Evolutionary conservation across 2,329 filamentous ascomycete genomes (phyloP).

Genomic region (Dactylellina leptospora): DNA sequence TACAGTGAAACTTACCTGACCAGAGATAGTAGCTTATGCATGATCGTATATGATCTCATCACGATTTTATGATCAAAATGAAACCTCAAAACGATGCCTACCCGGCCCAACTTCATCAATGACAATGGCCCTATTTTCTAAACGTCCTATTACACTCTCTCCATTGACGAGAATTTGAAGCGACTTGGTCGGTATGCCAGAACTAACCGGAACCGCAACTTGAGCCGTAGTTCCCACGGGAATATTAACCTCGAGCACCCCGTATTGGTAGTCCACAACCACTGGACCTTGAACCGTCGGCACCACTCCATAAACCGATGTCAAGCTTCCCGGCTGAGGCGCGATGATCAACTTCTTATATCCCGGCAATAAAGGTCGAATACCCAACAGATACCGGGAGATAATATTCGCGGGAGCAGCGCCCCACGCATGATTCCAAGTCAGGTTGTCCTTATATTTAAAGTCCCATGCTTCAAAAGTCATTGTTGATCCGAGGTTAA

Average conservation of each 20-base stretch:
- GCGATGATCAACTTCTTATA: conserved; percentile 20
- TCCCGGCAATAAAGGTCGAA: conserved; percentile 12
- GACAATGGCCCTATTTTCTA: too few species aligned
- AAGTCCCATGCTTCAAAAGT: conserved; percentile 33
- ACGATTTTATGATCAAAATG: too few species aligned
- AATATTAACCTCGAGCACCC: not conserved
- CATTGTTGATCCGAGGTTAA: conserved; percentile 19
- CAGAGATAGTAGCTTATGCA: too few species aligned
- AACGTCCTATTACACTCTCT: too few species aligned
- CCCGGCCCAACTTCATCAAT: too few species aligned
- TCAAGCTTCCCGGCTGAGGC: conserved; percentile 3
- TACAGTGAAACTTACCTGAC: too few species aligned
- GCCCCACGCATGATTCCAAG: conserved; percentile 33
- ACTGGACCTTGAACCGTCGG: conserved; percentile 13
- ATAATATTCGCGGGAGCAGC: conserved; percentile 26
- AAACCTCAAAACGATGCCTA: too few species aligned
- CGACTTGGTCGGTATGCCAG: too few species aligned
- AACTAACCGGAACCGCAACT: too few species aligned
- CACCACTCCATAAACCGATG: not conserved
- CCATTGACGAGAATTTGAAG: too few species aligned
- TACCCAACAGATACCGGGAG: conserved; percentile 19
- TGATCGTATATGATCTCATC: too few species aligned
- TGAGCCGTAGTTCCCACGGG: conserved; percentile 13
- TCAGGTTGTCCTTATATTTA: conserved; percentile 24
- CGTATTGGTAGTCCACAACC: not conserved